These are phyloP conservation scores for Tephrocybe sp. DNA, from an alignment of 768 basidiomycete species.

Conservation along the genomic window DNA sequence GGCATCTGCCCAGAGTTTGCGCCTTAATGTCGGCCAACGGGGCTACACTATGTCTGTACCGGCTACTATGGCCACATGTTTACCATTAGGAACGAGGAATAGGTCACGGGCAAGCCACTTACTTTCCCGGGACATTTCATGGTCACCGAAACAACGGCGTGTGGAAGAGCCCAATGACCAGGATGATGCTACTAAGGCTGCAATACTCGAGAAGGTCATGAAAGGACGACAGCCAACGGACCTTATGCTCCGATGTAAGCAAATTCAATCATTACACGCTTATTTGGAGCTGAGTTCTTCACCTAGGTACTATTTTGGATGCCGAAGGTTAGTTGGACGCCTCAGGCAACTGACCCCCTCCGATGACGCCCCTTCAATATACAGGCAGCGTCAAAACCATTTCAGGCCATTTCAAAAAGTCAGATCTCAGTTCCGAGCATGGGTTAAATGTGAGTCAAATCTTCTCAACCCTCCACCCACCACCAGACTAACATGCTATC, in stretches of 20 bases:
- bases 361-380: conserved; percentile 15
- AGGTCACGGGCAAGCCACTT: conserved; percentile 4
- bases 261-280: conserved; percentile 10
- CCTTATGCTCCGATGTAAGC: conserved; percentile 87
- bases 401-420: conserved; percentile 86
- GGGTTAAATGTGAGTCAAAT: conserved; percentile 74
- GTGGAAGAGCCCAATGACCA: conserved; percentile 40
- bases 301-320: conserved; percentile 82
- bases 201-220: conserved; percentile 81
- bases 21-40: not conserved
- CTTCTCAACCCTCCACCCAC: conserved; percentile 13
- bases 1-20: conserved; percentile 2
- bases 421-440: conserved; percentile 85
- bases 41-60: not conserved
- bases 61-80: conserved; percentile 3
- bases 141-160: conserved; percentile 31
- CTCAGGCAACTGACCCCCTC: not conserved
- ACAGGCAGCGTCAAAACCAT: conserved; percentile 83
- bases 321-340: conserved; percentile 54
- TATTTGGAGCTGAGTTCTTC: conserved; percentile 11
- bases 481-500: conserved; percentile 20
- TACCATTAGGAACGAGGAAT: conserved; percentile 4
- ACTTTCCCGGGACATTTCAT: conserved; percentile 25
- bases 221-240: conserved; percentile 86
- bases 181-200: conserved; percentile 69